A percentile compares a stretch with the other conserved stretches of the same genome.
Evolutionary conservation across 495 filamentous ascomycete species (phyloP).

Genomic region (Penicillium longicatenatum): DNA sequence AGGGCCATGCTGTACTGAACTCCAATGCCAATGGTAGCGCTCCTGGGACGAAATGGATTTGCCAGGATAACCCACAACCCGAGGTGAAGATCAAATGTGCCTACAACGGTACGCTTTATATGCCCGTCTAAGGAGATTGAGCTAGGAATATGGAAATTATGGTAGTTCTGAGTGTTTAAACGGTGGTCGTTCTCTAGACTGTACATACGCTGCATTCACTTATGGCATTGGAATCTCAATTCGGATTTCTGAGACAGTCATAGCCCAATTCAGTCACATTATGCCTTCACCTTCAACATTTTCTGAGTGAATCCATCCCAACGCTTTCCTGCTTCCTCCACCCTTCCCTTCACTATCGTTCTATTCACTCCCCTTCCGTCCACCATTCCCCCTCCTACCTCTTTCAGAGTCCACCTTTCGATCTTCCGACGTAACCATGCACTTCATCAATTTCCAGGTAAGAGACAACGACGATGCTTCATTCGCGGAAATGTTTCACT

Average conservation of each 20-base stretch:
- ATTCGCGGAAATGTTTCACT: background rate
- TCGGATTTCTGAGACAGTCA: no score
- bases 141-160: background rate
- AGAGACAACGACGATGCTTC: background rate
- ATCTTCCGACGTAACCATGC: no score
- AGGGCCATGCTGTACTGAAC: conserved; percentile 17
- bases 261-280: no score
- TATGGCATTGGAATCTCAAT: no score
- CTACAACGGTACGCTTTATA: conserved; percentile 20
- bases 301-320: no score
- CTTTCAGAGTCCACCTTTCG: no score
- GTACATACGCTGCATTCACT: no score
- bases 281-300: no score
- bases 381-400: no score
- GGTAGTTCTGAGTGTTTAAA: background rate
- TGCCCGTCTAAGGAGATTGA: conserved; percentile 8
- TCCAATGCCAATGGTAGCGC: conserved; percentile 14
- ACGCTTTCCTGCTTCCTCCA: no score
- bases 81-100: conserved; percentile 17
- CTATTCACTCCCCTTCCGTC: no score
- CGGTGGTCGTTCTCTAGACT: background rate
- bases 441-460: background rate
- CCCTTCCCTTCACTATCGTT: no score
- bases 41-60: conserved; percentile 24
- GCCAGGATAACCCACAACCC: conserved; percentile 17